Conservation (phyloP, 495 filamentous ascomycete species). For the Hypoxylon crocopeplum region DNA sequence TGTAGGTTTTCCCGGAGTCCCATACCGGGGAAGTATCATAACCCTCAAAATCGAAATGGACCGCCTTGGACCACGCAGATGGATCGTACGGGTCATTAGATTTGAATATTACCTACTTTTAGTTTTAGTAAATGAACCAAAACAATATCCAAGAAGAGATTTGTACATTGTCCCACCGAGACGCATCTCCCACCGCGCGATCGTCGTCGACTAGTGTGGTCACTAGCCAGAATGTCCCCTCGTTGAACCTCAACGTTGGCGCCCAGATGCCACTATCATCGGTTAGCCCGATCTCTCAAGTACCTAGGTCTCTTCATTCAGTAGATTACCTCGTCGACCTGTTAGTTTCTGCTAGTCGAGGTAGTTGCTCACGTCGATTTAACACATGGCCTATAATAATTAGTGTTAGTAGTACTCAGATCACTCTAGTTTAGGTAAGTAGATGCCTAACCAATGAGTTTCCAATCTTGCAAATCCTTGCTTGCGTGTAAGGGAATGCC, state of each 20-base stretch:
- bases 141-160: background rate
- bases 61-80: slow-evolving; percentile 45
- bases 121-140: background rate
- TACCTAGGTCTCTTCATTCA: background rate
- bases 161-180: slow-evolving; percentile 51
- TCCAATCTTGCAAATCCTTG: slow-evolving; percentile 60
- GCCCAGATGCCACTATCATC: slow-evolving; percentile 50
- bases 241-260: slow-evolving; percentile 47
- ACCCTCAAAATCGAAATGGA: slow-evolving; percentile 51
- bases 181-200: slow-evolving; percentile 38
- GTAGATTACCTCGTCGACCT: slow-evolving; percentile 46
- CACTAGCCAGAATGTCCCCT: slow-evolving; percentile 49
- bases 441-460: slow-evolving; percentile 46
- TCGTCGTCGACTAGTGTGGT: slow-evolving; percentile 54
- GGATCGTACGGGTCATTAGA: slow-evolving; percentile 44
- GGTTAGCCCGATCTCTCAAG: background rate
- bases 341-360: slow-evolving; percentile 51
- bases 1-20: slow-evolving; percentile 58
- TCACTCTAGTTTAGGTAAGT: background rate
- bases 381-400: slow-evolving; percentile 46
- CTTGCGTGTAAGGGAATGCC: slow-evolving; percentile 60
- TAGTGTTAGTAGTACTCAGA: background rate
- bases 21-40: slow-evolving; percentile 57
- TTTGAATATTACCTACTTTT: slow-evolving; percentile 48
- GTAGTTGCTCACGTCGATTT: slow-evolving; percentile 49